Evolutionary conservation across 495 filamentous ascomycete species (phyloP), one percentile per base, ranked within the genome.

Genomic region (Aspergillus campestris): DNA sequence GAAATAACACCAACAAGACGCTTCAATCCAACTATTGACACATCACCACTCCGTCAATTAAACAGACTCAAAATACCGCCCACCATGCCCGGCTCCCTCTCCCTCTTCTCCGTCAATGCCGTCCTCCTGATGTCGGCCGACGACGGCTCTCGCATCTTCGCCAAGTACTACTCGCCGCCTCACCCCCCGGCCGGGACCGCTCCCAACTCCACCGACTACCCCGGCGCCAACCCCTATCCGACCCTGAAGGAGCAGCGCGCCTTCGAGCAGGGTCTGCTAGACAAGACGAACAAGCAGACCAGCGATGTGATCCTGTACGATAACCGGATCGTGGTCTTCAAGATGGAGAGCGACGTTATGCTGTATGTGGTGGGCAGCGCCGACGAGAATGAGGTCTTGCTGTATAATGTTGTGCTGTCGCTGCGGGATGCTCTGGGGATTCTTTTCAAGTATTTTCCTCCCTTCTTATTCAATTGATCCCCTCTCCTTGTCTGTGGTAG

Each of bases 301-400:
- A 86, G 83, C 44, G 92, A 98, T 69, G 89, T 98, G 55, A 94
- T 98, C 44, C 79, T 97, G 39, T 97, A 94, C 70, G 92, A 97
- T 66, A 88, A 87, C 68, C 81, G 86, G 52, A 80, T 97, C 31
- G 89, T 97, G 30, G 87, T 97, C 30, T 99, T 94, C 75, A 97
- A 97, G 79, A 83, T 83, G 69, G 92, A 98, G 73, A 86, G 85
- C 52, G 92, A 99, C 66, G 88, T 99, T 27, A 94, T 94, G 81
- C 75, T 98, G 44, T 98, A 95, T 61, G 89, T 96, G 24, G 87
- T 98, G 7, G 89, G 89, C 24, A 82, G 87, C 37, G 77, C 83
- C 7, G 89, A 96, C 27, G 92, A 99, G 72, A 99, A 95, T 61
- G 92, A 99, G 69, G 86, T 99, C 14, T 65, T 99, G 65, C 75